Percentiles rank a stretch among this genome's conserved stretches.
phyloP scores from a whole-genome alignment of 75 land plant species.

The Selaginella moellendorffii region DNA sequence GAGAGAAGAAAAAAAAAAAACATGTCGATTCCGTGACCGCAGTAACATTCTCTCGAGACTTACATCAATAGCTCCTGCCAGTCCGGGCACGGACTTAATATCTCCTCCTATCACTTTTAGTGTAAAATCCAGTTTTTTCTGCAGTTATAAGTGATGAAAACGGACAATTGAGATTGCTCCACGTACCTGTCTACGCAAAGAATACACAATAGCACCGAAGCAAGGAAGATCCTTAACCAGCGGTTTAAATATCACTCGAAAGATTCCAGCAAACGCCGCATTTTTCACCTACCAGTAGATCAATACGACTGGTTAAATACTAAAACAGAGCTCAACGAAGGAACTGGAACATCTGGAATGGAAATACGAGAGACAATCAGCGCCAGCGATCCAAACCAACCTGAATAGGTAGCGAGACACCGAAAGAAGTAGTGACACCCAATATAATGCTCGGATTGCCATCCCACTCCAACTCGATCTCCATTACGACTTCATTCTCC shows the following conservation, averaged over 20 bases:
- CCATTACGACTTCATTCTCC: background rate
- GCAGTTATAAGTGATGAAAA: background rate
- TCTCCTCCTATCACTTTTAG: background rate
- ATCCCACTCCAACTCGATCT: background rate
- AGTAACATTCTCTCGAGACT: background rate
- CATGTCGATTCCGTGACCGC: background rate
- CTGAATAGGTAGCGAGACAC: background rate
- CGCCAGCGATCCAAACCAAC: background rate
- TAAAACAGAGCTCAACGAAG: too few relatives aligned
- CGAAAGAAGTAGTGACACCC: background rate
- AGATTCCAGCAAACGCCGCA: background rate
- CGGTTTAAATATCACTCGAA: background rate
- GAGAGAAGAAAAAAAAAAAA: constrained; percentile 6
- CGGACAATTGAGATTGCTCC: background rate
- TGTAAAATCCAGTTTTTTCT: background rate
- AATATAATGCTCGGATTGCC: background rate
- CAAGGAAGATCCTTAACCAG: background rate
- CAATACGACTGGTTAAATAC: background rate
- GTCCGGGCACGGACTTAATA: background rate
- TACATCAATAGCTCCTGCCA: background rate
- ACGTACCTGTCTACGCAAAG: background rate
- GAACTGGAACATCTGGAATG: too few relatives aligned
- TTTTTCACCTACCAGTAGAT: background rate
- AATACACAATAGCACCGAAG: background rate
- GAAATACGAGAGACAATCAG: background rate